Evolutionary conservation across 306 rosid genomes (phyloP).

Genomic region (Heteromeles arbutifolia): DNA sequence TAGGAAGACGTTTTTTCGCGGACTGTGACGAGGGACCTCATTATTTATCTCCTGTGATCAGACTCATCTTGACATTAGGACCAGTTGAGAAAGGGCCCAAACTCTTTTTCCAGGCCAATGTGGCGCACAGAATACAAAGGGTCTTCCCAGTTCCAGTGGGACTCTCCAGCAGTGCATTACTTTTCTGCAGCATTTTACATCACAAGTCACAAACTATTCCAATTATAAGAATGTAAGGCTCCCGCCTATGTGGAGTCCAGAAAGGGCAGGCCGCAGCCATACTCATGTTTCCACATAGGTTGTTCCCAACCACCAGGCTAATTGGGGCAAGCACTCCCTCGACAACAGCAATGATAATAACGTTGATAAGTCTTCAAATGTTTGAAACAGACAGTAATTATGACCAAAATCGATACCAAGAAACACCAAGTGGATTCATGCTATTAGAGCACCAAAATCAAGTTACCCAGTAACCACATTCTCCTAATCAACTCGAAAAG

Average conservation of each 20-base stretch:
- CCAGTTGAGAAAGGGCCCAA: constrained; percentile 75
- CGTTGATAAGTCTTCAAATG: not conserved
- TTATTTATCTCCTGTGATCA: constrained; percentile 27
- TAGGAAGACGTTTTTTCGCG: constrained; percentile 32
- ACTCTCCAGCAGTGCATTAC: constrained; percentile 92
- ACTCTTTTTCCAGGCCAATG: constrained; percentile 90
- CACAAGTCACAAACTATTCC: constrained; percentile 2
- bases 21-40: constrained; percentile 39
- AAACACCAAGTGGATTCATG: not conserved
- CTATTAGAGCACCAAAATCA: not conserved
- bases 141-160: constrained; percentile 98
- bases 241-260: not conserved
- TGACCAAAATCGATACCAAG: not conserved
- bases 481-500: not conserved
- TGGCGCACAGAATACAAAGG: constrained; percentile 89
- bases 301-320: not conserved
- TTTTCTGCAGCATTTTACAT: constrained; percentile 40
- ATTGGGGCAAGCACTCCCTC: not conserved
- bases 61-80: constrained; percentile 26
- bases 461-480: not conserved
- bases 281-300: not conserved
- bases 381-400: not conserved
- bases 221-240: not conserved
- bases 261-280: not conserved
- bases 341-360: not conserved